Conservation (phyloP, 2,329 filamentous ascomycete genomes). For the Fusarium domesticum region DNA sequence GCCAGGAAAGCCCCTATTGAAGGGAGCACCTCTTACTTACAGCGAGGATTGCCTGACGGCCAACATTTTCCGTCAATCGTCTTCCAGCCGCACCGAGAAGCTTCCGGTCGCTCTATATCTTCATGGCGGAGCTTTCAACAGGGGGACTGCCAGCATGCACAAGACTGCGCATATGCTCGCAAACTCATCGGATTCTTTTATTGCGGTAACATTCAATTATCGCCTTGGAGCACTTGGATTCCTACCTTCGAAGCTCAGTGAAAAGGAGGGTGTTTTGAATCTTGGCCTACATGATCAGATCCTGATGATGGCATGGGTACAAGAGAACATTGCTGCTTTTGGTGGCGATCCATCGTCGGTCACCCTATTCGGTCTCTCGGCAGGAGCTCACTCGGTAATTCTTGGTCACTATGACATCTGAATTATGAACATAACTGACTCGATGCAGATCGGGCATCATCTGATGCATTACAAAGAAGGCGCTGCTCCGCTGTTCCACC, state of each 20-base stretch:
- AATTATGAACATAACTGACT: background rate
- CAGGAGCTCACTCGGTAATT: constrained; percentile 50
- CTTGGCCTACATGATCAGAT: constrained; percentile 52
- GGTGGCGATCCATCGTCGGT: constrained; percentile 50
- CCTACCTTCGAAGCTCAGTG: constrained; percentile 49
- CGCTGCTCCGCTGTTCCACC: constrained; percentile 48
- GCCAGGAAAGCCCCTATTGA: constrained; percentile 24
- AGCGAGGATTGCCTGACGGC: constrained; percentile 54
- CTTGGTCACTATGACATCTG: accelerated
- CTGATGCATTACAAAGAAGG: constrained; percentile 48
- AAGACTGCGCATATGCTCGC: constrained; percentile 62
- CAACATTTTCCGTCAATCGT: constrained; percentile 48
- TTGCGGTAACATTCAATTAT: constrained; percentile 50
- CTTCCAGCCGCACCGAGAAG: constrained; percentile 15
- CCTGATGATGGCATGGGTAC: constrained; percentile 51
- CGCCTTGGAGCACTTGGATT: constrained; percentile 60
- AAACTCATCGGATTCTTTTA: constrained; percentile 48
- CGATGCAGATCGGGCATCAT: constrained; percentile 62
- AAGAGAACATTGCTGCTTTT: constrained; percentile 51
- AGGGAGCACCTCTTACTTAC: constrained; percentile 27
- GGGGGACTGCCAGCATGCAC: constrained; percentile 51
- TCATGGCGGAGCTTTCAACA: constrained; percentile 46
- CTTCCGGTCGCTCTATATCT: constrained; percentile 53
- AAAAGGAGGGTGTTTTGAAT: constrained; percentile 54
- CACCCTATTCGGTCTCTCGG: constrained; percentile 36